Conservation (phyloP, 2,329 filamentous ascomycete genomes). For the Mycosphaerelloides madeirae region DNA sequence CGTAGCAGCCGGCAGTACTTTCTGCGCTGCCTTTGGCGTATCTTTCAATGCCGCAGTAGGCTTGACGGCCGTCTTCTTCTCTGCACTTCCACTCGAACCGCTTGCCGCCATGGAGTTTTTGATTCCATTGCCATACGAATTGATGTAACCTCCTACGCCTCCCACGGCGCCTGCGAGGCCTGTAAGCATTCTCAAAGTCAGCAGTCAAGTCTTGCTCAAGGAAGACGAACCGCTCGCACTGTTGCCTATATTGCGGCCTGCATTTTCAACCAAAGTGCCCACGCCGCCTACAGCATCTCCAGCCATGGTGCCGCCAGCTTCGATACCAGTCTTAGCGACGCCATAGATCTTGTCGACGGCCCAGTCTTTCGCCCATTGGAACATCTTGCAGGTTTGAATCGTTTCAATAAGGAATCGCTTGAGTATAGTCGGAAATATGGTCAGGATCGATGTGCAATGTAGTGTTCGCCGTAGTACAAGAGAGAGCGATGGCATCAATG, state of each 20-base stretch:
- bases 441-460: too few species aligned
- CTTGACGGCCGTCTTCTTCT: constrained; percentile 26
- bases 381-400: constrained; percentile 1
- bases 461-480: too few species aligned
- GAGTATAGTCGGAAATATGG: too few species aligned
- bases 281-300: constrained; percentile 36
- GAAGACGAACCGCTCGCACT: constrained; percentile 25
- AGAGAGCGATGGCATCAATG: too few species aligned
- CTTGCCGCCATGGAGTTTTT: constrained; percentile 30
- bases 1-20: constrained; percentile 11
- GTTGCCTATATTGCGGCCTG: constrained; percentile 31
- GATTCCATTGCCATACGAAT: constrained; percentile 31
- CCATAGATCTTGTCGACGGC: constrained; percentile 30
- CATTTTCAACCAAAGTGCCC: constrained; percentile 31
- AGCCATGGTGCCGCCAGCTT: constrained; percentile 35
- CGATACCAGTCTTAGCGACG: constrained; percentile 31
- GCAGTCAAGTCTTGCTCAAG: constrained; percentile 11
- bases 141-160: constrained; percentile 33
- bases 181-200: constrained; percentile 14
- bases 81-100: constrained; percentile 15
- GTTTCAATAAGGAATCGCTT: too few species aligned
- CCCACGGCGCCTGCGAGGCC: constrained; percentile 32
- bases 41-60: constrained; percentile 12
- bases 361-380: constrained; percentile 30
- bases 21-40: constrained; percentile 4